Conservation (phyloP, 2,329 filamentous ascomycete species). For the Beauveria varroae region DNA sequence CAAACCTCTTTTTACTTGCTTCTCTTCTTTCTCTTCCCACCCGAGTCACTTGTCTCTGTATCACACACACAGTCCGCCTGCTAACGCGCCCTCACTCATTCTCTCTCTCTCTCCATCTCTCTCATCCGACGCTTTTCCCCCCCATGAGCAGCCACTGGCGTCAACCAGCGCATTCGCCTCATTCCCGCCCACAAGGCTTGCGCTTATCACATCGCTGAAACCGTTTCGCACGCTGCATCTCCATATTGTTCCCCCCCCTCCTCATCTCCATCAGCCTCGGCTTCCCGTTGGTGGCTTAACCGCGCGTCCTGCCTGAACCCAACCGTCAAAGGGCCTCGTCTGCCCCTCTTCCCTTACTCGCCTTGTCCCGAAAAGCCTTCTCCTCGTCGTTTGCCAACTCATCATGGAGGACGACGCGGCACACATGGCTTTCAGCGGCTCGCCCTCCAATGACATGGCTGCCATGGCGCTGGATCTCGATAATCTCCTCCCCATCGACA, state of each 20-base stretch:
- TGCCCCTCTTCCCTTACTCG: not conserved
- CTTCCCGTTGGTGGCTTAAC: not conserved
- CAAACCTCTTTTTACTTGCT: not conserved
- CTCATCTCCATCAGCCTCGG: not conserved
- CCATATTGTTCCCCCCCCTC: not conserved
- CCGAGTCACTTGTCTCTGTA: not conserved
- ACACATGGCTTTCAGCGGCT: slow-evolving; percentile 17
- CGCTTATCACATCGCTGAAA: not conserved
- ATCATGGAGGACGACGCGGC: slow-evolving; percentile 20
- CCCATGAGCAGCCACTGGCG: not conserved
- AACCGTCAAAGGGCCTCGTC: not conserved
- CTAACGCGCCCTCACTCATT: not conserved
- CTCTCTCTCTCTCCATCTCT: not conserved
- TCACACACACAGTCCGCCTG: not conserved
- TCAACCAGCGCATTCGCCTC: not conserved
- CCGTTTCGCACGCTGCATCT: not conserved
- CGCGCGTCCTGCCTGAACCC: not conserved
- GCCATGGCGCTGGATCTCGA: slow-evolving; percentile 22
- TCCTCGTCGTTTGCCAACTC: slow-evolving; percentile 10
- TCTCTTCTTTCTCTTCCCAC: not conserved
- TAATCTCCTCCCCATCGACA: slow-evolving; percentile 19
- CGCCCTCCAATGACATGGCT: slow-evolving; percentile 20
- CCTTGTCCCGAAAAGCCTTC: slow-evolving; percentile 1
- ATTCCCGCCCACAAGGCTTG: not conserved
- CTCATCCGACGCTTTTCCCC: not conserved